These are phyloP conservation scores for Lentinula edodes DNA, from an alignment of 768 basidiomycete species.

Conservation along the genomic window DNA sequence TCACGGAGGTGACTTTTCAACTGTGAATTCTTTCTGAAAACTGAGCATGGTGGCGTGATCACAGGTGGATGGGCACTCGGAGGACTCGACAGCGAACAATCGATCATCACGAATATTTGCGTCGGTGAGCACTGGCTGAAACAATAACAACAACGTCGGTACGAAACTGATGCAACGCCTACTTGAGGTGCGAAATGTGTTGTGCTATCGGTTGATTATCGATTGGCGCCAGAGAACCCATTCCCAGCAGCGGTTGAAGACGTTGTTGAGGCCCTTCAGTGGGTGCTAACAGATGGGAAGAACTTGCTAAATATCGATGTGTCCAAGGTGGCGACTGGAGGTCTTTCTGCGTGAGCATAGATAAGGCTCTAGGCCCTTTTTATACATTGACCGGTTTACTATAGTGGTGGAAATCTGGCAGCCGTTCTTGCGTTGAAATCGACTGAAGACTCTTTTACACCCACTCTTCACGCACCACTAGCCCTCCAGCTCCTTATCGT, in stretches of 20 bases:
- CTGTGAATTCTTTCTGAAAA: background rate
- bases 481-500: slow-evolving; percentile 62
- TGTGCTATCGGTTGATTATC: slow-evolving; percentile 66
- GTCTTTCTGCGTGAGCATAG: slow-evolving; percentile 54
- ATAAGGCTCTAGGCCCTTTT: background rate
- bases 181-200: slow-evolving; percentile 53
- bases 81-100: slow-evolving; percentile 49
- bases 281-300: slow-evolving; percentile 48
- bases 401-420: slow-evolving; percentile 67
- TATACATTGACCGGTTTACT: background rate
- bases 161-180: background rate
- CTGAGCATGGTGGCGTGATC: background rate
- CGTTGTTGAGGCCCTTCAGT: slow-evolving; percentile 56
- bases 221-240: slow-evolving; percentile 63
- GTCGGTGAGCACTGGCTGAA: slow-evolving; percentile 31
- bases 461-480: slow-evolving; percentile 42
- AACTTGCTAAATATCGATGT: slow-evolving; percentile 41
- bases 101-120: slow-evolving; percentile 57
- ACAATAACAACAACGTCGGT: background rate
- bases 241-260: slow-evolving; percentile 73
- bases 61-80: slow-evolving; percentile 77
- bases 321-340: slow-evolving; percentile 58
- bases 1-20: slow-evolving; percentile 50
- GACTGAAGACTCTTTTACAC: slow-evolving; percentile 20
- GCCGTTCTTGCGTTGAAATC: slow-evolving; percentile 63